phyloP scores from a whole-genome alignment of 2,329 filamentous ascomycete genomes.

The Phaeosphaeriaceae sp. region DNA sequence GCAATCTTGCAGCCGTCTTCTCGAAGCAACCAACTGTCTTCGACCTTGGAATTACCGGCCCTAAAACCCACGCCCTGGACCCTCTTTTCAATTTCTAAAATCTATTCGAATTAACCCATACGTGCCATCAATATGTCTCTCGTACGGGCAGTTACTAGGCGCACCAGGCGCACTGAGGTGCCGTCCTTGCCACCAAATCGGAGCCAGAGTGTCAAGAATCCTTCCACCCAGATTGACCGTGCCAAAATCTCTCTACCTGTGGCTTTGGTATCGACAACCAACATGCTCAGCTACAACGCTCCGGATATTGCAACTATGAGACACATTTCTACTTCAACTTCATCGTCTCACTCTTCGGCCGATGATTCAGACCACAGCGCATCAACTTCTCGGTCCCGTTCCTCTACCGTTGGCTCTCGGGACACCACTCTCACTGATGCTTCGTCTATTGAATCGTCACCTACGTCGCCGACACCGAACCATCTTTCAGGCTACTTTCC shows the following conservation, averaged over 20 bases:
- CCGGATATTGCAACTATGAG: constrained; percentile 70
- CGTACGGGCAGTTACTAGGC: constrained; percentile 74
- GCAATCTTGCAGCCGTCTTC: constrained; percentile 33
- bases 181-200: constrained; percentile 42
- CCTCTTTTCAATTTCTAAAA: constrained; percentile 33
- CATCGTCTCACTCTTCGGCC: constrained; percentile 62
- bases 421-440: constrained; percentile 71
- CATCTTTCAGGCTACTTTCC: constrained; percentile 66
- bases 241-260: constrained; percentile 86
- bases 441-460: constrained; percentile 57
- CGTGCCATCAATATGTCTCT: constrained; percentile 59
- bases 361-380: constrained; percentile 74
- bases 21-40: constrained; percentile 35
- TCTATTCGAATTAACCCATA: constrained; percentile 37
- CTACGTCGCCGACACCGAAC: constrained; percentile 61
- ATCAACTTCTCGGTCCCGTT: constrained; percentile 51
- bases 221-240: constrained; percentile 59
- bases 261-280: constrained; percentile 90
- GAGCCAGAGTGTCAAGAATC: constrained; percentile 55
- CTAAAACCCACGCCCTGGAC: constrained; percentile 31
- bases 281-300: constrained; percentile 93
- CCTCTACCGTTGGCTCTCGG: constrained; percentile 58
- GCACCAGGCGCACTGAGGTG: constrained; percentile 62
- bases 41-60: constrained; percentile 38
- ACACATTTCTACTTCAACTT: constrained; percentile 58